phyloP scores from a whole-genome alignment of 2,329 filamentous ascomycete species.

The Colletotrichum neosansevieriae region DNA sequence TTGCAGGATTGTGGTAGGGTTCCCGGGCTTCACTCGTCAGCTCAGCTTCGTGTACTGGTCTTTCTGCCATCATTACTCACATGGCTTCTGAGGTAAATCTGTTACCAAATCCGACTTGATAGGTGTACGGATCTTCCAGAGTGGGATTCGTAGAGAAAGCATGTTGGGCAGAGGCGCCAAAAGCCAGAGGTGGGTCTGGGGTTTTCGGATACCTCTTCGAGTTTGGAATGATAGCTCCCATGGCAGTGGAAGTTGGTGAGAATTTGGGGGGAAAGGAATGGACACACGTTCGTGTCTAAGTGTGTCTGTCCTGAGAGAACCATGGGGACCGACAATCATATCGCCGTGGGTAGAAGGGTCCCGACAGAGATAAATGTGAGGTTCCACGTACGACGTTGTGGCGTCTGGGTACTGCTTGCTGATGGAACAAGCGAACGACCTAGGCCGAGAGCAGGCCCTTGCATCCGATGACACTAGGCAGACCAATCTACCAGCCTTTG shows the following conservation, averaged over 20 bases:
- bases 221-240: slow-evolving; percentile 30
- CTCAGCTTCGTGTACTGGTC: neutral
- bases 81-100: slow-evolving; percentile 43
- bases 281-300: neutral
- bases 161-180: slow-evolving; percentile 38
- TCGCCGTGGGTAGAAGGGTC: slow-evolving; percentile 14
- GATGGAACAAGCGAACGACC: slow-evolving; percentile 11
- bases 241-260: neutral
- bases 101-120: slow-evolving; percentile 44
- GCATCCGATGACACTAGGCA: slow-evolving; percentile 30
- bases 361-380: slow-evolving; percentile 29
- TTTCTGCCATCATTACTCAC: slow-evolving; percentile 27
- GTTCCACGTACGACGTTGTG: slow-evolving; percentile 27
- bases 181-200: slow-evolving; percentile 6
- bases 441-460: slow-evolving; percentile 31
- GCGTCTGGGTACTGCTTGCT: slow-evolving; percentile 21
- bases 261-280: neutral
- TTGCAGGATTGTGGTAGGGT: slow-evolving; percentile 47
- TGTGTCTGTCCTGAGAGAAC: neutral
- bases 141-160: slow-evolving; percentile 35
- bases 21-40: slow-evolving; percentile 33
- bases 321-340: neutral
- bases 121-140: slow-evolving; percentile 41
- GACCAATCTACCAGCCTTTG: slow-evolving; percentile 32
- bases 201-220: slow-evolving; percentile 20